Base-by-base conservation (phyloP, 768 basidiomycete species). In the Mycena amicta region DNA sequence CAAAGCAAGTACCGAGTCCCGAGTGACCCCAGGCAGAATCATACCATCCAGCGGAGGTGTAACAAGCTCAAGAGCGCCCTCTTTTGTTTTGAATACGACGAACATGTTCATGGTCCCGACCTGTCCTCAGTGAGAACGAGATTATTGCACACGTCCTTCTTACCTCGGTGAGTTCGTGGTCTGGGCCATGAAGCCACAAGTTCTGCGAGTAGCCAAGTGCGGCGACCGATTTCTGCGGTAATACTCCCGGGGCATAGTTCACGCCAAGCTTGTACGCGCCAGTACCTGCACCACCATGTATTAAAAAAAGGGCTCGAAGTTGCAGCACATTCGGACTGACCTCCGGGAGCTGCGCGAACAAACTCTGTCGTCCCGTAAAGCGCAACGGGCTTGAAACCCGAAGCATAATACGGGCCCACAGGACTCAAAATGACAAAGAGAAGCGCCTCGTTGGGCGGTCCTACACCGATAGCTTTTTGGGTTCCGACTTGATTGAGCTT, bases 91-190 rank as follows among this genome's bases (percentile, higher is more conserved):
- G 73, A 95, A 86, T 3, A 88, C 91, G 43, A 89, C 85, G 60
- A 95, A 95, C 70, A 94, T 74, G 73, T 96, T 96, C 94, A 95
- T 95, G 1, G 93, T 93, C 40, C 94, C 94, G 40, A 93, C 93
- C 74, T 76, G 28, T 22, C 70, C 83, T 83, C 3, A 82, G 84
- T 50, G 83, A 82, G 77, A 51, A 82, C 77, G 5, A n/a, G 5
- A 3, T 8, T 3, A 4, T 15, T 15, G 22, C 13, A 33, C 5
- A 15, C 16, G 30, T 5, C 46, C n/a, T n/a, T 23, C 66, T 13
- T 18, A 74, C 76, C 73, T 86, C 84, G 1, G 84, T 85, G 33
- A 86, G 71, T 62, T 80, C 69, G 53, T 80, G 81, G 18, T 86
- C 83, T 1, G 88, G 78, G 0, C 93, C 94, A 59, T 92, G 84